These are phyloP conservation scores for Mycoemilia scoparia DNA, from an alignment of 192 early-diverging fungal species.

Conservation along the genomic window DNA sequence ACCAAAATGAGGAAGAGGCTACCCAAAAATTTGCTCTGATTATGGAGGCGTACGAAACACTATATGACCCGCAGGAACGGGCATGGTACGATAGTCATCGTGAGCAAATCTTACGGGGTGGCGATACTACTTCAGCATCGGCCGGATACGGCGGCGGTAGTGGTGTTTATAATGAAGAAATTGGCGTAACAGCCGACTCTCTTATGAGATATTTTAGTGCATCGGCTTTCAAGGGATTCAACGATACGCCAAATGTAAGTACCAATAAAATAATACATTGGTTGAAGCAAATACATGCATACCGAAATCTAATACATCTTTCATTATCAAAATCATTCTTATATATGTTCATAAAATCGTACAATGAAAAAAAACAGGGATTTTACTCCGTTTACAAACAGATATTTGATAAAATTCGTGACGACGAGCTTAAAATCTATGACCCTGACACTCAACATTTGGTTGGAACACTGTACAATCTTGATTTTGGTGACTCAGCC, in stretches of 20 bases:
- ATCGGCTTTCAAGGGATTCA: conserved; percentile 49
- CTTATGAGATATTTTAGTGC: conserved; percentile 71
- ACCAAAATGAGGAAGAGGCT: conserved; percentile 60
- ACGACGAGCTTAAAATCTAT: conserved; percentile 47
- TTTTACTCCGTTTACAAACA: conserved; percentile 69
- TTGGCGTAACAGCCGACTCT: conserved; percentile 15
- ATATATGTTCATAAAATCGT: not conserved
- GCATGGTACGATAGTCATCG: conserved; percentile 89
- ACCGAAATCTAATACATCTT: too few relatives aligned
- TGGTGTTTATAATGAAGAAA: conserved; percentile 24
- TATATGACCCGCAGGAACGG: conserved; percentile 87
- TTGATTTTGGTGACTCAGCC: conserved; percentile 50
- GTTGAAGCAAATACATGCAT: not conserved
- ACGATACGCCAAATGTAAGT: conserved; percentile 37
- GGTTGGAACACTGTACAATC: conserved; percentile 11
- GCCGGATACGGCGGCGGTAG: conserved; percentile 24
- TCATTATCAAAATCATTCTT: not conserved
- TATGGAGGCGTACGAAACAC: conserved; percentile 82
- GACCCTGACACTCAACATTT: conserved; percentile 7
- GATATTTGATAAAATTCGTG: conserved; percentile 56
- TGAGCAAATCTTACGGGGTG: conserved; percentile 77
- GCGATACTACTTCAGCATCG: conserved; percentile 20
- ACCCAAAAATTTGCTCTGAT: conserved; percentile 77
- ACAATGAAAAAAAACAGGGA: conserved; percentile 17
- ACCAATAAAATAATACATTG: not conserved